Conservation (phyloP, 2,329 filamentous ascomycete genomes). For the Venturia effusa region DNA sequence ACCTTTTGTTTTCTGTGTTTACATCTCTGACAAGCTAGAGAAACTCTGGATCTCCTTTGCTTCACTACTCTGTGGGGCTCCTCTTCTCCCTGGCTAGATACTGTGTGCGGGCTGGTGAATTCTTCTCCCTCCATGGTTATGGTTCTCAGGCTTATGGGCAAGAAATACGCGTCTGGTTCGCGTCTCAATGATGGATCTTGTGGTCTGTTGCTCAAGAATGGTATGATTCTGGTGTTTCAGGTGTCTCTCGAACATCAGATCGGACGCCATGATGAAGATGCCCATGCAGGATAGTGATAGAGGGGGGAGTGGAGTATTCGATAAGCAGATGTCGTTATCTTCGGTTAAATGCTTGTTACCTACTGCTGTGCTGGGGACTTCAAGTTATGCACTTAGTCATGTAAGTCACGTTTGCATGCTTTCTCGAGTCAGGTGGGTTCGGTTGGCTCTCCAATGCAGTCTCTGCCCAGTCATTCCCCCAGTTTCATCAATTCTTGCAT, state of each 20-base stretch:
- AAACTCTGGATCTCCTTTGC: background rate
- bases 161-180: background rate
- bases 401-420: background rate
- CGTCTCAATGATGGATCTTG: background rate
- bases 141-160: no score
- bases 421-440: background rate
- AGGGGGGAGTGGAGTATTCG: background rate
- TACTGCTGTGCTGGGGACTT: no score
- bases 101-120: background rate
- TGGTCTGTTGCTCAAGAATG: background rate
- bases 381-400: no score
- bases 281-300: background rate
- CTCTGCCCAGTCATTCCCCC: background rate
- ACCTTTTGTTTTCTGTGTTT: conserved; percentile 6
- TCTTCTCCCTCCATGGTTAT: background rate
- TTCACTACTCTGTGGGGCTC: background rate
- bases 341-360: background rate
- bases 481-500: background rate
- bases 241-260: background rate
- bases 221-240: background rate
- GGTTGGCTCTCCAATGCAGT: background rate
- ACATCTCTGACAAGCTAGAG: conserved; percentile 6
- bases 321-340: background rate
- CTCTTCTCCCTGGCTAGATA: background rate
- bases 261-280: background rate